A percentile compares a stretch with the other conserved stretches of the same genome.
Evolutionary conservation across 768 basidiomycete species (phyloP).

Genomic region (Auricularia sp.): DNA sequence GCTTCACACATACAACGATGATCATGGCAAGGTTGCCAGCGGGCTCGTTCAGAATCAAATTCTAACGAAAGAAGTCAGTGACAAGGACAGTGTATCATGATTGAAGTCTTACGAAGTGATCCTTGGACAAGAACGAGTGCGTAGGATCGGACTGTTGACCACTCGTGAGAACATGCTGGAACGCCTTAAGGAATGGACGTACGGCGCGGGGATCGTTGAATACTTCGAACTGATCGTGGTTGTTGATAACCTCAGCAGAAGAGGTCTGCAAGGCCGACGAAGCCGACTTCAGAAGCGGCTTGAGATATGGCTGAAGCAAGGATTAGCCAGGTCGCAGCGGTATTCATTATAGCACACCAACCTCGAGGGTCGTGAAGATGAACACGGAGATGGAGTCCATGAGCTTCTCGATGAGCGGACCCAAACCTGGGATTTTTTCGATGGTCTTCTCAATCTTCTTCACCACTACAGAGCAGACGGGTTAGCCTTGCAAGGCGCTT

Average conservation of each 20-base stretch:
- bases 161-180: conserved; percentile 5
- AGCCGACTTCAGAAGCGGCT: conserved; percentile 63
- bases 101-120: conserved; percentile 55
- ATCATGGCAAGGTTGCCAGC: conserved; percentile 65
- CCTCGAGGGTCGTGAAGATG: conserved; percentile 76
- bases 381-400: conserved; percentile 69
- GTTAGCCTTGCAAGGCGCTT: conserved; percentile 1
- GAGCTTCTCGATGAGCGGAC: conserved; percentile 65
- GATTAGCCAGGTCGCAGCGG: too few relatives aligned
- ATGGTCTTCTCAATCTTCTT: conserved; percentile 74
- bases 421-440: conserved; percentile 78
- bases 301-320: conserved; percentile 55
- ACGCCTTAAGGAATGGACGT: conserved; percentile 17
- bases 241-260: conserved; percentile 70
- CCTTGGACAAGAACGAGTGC: conserved; percentile 81
- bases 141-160: conserved; percentile 65
- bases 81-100: conserved; percentile 1
- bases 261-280: conserved; percentile 51
- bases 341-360: conserved; percentile 16
- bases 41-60: conserved; percentile 72
- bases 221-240: conserved; percentile 71
- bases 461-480: conserved; percentile 31
- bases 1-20: conserved; percentile 41
- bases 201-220: conserved; percentile 78
- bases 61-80: conserved; percentile 29